Conservation (phyloP, 768 basidiomycete species). For the Agrocybe pediades region DNA sequence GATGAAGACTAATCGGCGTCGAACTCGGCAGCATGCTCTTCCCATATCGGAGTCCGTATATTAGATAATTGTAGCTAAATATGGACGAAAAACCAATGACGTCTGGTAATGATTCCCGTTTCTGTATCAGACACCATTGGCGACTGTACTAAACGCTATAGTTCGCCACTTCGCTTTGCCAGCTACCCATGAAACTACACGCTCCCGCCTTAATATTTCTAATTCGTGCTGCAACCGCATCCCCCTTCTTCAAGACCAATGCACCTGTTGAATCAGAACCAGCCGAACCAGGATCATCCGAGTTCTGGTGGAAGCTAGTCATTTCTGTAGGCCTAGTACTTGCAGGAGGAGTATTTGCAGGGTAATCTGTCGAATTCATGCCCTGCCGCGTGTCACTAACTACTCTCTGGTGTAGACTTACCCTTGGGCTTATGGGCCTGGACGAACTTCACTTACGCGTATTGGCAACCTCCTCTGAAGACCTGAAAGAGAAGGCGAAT, state of each 20-base stretch:
- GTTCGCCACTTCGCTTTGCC: no score
- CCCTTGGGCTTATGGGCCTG: slow-evolving; percentile 91
- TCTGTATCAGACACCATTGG: no score
- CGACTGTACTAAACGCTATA: no score
- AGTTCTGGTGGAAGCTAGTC: slow-evolving; percentile 75
- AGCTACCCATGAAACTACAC: background rate
- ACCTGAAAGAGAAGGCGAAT: slow-evolving; percentile 63
- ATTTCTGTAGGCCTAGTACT: slow-evolving; percentile 74
- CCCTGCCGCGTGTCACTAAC: background rate
- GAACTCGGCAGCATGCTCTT: no score
- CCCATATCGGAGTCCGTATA: no score
- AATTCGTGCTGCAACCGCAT: slow-evolving; percentile 25
- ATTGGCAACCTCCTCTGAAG: slow-evolving; percentile 79
- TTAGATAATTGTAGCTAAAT: no score
- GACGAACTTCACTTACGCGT: slow-evolving; percentile 91
- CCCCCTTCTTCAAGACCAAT: slow-evolving; percentile 19
- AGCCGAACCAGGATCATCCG: slow-evolving; percentile 48
- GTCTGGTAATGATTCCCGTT: no score
- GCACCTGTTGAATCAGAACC: slow-evolving; percentile 14
- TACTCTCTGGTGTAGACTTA: slow-evolving; percentile 55
- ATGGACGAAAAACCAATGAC: no score
- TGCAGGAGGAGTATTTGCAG: slow-evolving; percentile 89
- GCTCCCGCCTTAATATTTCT: slow-evolving; percentile 22
- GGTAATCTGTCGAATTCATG: slow-evolving; percentile 46
- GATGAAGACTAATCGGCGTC: no score